Percentiles rank a stretch among this genome's conserved stretches.
phyloP scores from a whole-genome alignment of 2,329 filamentous ascomycete species.

The Penicillium expansum region DNA sequence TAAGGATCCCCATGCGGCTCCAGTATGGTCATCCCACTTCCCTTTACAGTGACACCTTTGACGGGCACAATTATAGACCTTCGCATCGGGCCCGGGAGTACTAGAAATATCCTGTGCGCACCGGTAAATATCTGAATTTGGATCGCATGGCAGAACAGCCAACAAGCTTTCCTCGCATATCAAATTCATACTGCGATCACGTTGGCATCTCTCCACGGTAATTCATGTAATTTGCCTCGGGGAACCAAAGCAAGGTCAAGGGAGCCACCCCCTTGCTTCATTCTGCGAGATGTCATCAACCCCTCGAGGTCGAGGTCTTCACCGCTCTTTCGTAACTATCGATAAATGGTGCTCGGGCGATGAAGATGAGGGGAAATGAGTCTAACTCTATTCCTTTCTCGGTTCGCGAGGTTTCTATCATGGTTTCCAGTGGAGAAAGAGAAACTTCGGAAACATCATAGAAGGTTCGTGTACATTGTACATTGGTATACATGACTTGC shows the following conservation, averaged over 20 bases:
- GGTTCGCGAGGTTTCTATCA: not conserved
- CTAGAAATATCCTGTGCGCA: not conserved
- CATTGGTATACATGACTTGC: constrained; percentile 7
- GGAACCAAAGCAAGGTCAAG: not conserved
- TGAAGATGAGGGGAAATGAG: not conserved
- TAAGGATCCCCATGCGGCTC: constrained; percentile 7
- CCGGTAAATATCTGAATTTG: not conserved
- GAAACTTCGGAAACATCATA: not conserved
- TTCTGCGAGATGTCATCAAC: constrained; percentile 23
- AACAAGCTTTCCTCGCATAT: constrained; percentile 11
- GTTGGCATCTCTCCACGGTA: not conserved
- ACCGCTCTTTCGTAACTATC: constrained; percentile 20
- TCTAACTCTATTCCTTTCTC: not conserved
- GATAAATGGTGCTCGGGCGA: not conserved
- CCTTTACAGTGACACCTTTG: not conserved
- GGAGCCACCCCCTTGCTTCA: constrained; percentile 17
- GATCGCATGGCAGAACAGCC: not conserved
- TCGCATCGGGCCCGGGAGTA: not conserved
- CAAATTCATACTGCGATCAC: not conserved
- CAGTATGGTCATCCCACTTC: not conserved
- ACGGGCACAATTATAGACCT: not conserved
- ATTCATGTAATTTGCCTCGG: not conserved
- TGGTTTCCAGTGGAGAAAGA: not conserved
- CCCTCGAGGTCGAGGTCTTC: constrained; percentile 8
- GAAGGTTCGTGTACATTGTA: not conserved